Evolutionary conservation across 2,329 filamentous ascomycete genomes (phyloP).

Genomic region (Penicillium thymicola): DNA sequence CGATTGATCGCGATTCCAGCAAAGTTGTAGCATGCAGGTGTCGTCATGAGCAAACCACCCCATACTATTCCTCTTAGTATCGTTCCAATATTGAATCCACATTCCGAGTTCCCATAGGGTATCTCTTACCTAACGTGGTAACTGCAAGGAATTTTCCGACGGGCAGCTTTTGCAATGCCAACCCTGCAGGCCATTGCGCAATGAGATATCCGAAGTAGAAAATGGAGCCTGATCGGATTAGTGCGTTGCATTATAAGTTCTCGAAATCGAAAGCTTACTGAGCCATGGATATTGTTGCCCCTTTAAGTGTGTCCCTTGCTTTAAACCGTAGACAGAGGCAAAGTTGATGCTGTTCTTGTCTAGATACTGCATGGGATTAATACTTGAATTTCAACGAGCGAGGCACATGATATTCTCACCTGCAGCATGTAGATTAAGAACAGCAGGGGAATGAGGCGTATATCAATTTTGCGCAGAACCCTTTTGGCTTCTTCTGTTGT

Average conservation of each 20-base stretch:
- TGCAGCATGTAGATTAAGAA: constrained; percentile 59
- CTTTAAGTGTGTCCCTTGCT: constrained; percentile 24
- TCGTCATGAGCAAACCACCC: constrained; percentile 46
- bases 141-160: constrained; percentile 46
- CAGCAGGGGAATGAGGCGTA: constrained; percentile 53
- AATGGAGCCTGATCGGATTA: constrained; percentile 36
- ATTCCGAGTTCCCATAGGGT: accelerated
- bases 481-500: constrained; percentile 23
- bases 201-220: constrained; percentile 52
- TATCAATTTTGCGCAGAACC: constrained; percentile 57
- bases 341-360: constrained; percentile 56
- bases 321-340: constrained; percentile 32
- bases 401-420: constrained; percentile 37
- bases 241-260: not conserved
- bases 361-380: constrained; percentile 32
- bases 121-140: constrained; percentile 35
- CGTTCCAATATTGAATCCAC: not conserved
- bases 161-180: constrained; percentile 46
- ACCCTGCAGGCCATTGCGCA: constrained; percentile 46
- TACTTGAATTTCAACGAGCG: not conserved
- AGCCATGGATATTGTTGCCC: constrained; percentile 31
- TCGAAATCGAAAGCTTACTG: constrained; percentile 7
- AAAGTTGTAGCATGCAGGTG: constrained; percentile 45
- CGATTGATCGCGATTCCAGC: constrained; percentile 44
- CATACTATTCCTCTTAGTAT: constrained; percentile 29